These are phyloP conservation scores for Fusarium sp. DNA, from an alignment of 2,329 filamentous ascomycete species.

Conservation along the genomic window DNA sequence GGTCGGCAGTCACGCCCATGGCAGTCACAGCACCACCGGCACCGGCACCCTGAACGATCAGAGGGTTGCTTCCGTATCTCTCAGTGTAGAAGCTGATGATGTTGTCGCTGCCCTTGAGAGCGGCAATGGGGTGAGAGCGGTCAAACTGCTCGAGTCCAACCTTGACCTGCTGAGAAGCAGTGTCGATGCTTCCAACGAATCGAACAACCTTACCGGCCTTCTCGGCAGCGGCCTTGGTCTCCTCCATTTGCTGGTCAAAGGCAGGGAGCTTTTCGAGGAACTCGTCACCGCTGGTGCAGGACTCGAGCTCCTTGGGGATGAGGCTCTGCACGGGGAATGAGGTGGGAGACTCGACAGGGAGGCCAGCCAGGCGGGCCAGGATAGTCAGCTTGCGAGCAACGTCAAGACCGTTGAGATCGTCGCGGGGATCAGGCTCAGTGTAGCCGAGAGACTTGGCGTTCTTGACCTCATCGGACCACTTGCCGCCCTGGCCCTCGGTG, in stretches of 20 bases:
- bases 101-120: conserved; percentile 96
- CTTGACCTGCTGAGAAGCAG: conserved; percentile 80
- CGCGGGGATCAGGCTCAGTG: conserved; percentile 85
- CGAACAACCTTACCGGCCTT: conserved; percentile 89
- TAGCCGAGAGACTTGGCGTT: conserved; percentile 94
- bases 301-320: conserved; percentile 87
- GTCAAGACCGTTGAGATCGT: conserved; percentile 86
- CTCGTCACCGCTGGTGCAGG: conserved; percentile 77
- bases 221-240: conserved; percentile 83
- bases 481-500: conserved; percentile 72
- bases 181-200: conserved; percentile 93
- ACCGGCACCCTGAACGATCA: conserved; percentile 94
- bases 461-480: conserved; percentile 89
- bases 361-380: conserved; percentile 81
- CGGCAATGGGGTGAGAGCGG: conserved; percentile 87
- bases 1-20: conserved; percentile 94
- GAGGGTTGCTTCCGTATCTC: conserved; percentile 86
- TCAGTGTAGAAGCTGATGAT: conserved; percentile 99
- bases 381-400: conserved; percentile 98
- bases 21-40: conserved; percentile 95
- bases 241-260: conserved; percentile 91
- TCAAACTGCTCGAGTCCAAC: conserved; percentile 93
- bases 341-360: conserved; percentile 82
- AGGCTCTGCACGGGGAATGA: conserved; percentile 93
- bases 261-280: conserved; percentile 81